Evolutionary conservation across 768 basidiomycete species (phyloP).

Genomic region (Galerina marginata): DNA sequence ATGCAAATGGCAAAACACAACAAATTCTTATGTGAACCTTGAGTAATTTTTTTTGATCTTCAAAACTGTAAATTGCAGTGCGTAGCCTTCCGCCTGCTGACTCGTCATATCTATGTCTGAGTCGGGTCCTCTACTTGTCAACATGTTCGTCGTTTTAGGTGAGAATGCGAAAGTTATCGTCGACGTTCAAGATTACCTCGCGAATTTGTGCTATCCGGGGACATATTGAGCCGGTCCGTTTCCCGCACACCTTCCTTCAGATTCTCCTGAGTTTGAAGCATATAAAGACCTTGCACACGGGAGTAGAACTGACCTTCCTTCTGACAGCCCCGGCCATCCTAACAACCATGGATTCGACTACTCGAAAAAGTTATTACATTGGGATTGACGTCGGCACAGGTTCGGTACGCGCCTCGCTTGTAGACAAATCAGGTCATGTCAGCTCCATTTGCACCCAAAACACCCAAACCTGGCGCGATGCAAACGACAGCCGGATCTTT

Average conservation of each 20-base stretch:
- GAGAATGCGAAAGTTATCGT: no score
- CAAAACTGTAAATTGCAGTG: neutral
- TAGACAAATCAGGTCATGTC: slow-evolving; percentile 69
- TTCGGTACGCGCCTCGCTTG: slow-evolving; percentile 86
- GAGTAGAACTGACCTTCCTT: neutral
- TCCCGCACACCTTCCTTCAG: neutral
- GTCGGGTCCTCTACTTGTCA: neutral
- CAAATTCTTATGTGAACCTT: slow-evolving; percentile 11
- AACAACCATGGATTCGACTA: neutral
- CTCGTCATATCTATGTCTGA: neutral
- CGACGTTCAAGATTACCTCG: neutral
- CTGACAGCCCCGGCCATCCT: neutral
- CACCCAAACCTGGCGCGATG: slow-evolving; percentile 87
- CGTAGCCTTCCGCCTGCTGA: neutral
- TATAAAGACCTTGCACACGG: no score
- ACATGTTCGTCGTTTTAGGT: no score
- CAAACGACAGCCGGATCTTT: slow-evolving; percentile 88
- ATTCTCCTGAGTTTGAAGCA: neutral
- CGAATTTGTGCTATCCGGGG: neutral
- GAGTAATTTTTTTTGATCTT: slow-evolving; percentile 5
- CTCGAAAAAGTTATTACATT: slow-evolving; percentile 57
- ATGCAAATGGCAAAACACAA: slow-evolving; percentile 32
- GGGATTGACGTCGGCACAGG: slow-evolving; percentile 92
- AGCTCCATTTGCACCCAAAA: slow-evolving; percentile 80
- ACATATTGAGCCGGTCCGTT: neutral